Percentiles rank a stretch among this genome's conserved stretches.
phyloP scores from a whole-genome alignment of 2,329 filamentous ascomycete genomes.

The Lasiodiplodia theobromae region DNA sequence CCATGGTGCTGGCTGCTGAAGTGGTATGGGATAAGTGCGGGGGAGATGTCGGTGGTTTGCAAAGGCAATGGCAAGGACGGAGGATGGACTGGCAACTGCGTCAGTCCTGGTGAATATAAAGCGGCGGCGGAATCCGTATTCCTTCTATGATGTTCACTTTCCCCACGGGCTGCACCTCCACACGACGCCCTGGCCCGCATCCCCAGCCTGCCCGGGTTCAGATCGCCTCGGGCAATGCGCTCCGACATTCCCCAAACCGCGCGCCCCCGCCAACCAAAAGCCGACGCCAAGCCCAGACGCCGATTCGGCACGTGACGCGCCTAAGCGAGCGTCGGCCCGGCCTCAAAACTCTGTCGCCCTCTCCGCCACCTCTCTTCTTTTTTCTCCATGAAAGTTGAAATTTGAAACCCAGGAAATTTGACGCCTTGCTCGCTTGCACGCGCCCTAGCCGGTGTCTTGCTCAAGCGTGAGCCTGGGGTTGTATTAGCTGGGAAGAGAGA shows the following conservation, averaged over 20 bases:
- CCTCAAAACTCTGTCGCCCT: conserved; percentile 15
- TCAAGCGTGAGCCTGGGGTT: conserved; percentile 54
- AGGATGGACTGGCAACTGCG: not conserved
- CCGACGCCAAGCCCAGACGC: conserved; percentile 13
- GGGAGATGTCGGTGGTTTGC: not conserved
- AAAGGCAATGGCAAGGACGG: not conserved
- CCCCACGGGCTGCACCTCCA: conserved; percentile 26
- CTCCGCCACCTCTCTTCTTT: conserved; percentile 42
- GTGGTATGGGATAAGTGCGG: not conserved
- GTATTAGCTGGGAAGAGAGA: conserved; percentile 61
- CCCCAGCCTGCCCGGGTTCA: conserved; percentile 5
- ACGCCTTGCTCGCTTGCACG: conserved; percentile 33
- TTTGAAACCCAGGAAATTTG: conserved; percentile 51
- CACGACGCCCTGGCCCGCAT: conserved; percentile 12
- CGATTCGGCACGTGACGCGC: not conserved
- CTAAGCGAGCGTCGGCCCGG: conserved; percentile 11
- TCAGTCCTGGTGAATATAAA: not conserved
- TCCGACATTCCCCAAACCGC: conserved; percentile 11
- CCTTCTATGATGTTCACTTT: conserved; percentile 13
- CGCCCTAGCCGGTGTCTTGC: conserved; percentile 31
- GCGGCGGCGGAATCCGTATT: conserved; percentile 22
- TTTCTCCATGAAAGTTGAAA: conserved; percentile 62
- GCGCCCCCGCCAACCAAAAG: conserved; percentile 18
- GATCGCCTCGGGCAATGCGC: conserved; percentile 21
- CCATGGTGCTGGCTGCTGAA: conserved; percentile 10